phyloP scores from a whole-genome alignment of 2,329 filamentous ascomycete genomes.

The Ceratocystis lukuohia region DNA sequence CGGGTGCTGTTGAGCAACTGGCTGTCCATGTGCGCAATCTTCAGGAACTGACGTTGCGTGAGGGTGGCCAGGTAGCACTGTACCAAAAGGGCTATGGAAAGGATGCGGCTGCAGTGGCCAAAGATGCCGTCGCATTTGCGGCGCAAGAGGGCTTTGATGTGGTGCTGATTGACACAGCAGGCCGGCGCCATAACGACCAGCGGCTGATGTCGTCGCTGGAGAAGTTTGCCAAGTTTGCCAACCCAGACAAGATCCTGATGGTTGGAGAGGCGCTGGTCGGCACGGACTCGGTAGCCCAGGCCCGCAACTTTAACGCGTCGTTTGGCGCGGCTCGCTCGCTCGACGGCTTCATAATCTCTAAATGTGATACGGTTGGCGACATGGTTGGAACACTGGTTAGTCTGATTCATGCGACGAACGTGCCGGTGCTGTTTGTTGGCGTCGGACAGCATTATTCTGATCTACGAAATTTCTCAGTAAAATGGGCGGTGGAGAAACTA shows the following conservation, averaged over 20 bases:
- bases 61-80: conserved; percentile 74
- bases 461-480: conserved; percentile 54
- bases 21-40: conserved; percentile 90
- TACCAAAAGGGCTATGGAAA: conserved; percentile 98
- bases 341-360: conserved; percentile 96
- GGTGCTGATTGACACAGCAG: conserved; percentile 92
- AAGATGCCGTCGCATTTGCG: conserved; percentile 78
- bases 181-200: conserved; percentile 86
- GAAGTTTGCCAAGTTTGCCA: conserved; percentile 92
- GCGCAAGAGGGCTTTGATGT: conserved; percentile 70
- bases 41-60: conserved; percentile 71
- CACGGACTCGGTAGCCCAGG: conserved; percentile 88
- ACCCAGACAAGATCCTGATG: conserved; percentile 98
- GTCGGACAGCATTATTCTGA: conserved; percentile 58
- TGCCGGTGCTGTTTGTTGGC: conserved; percentile 85
- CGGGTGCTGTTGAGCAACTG: conserved; percentile 90
- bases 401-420: conserved; percentile 93
- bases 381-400: conserved; percentile 94
- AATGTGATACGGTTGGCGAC: conserved; percentile 98
- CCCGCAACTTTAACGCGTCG: conserved; percentile 86
- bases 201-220: conserved; percentile 92
- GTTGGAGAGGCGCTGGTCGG: conserved; percentile 81
- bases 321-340: conserved; percentile 71
- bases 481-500: conserved; percentile 55
- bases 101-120: conserved; percentile 87